A percentile compares a stretch with the other conserved stretches of the same genome.
These are phyloP conservation scores for Saturnispora dispora DNA, from an alignment of 805 yeast genomes.

Conservation along the genomic window DNA sequence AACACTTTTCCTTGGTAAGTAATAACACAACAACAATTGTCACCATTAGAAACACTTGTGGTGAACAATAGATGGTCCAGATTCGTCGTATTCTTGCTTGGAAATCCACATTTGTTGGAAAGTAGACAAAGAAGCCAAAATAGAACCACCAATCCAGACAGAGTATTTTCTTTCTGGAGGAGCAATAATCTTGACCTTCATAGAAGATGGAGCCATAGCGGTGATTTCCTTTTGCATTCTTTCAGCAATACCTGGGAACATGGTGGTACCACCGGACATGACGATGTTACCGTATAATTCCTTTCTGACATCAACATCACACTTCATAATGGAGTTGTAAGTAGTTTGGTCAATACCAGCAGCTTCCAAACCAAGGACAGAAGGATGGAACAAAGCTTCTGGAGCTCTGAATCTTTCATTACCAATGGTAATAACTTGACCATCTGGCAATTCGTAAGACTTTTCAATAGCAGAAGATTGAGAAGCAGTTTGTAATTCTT, in stretches of 20 bases:
- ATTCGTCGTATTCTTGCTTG: conserved; percentile 99
- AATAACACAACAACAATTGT: not conserved
- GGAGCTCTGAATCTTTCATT: conserved; percentile 99
- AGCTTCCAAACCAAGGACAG: conserved; percentile 81
- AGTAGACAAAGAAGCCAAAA: conserved; percentile 95
- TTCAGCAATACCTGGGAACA: conserved; percentile 99
- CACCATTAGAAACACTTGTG: conserved; percentile 75
- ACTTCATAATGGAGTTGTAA: conserved; percentile 91
- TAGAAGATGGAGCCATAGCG: conserved; percentile 98
- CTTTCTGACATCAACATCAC: conserved; percentile 98
- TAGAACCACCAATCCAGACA: conserved; percentile 99
- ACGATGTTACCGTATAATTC: conserved; percentile 99
- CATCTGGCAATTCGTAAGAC: conserved; percentile 99
- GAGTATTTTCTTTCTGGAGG: conserved; percentile 99
- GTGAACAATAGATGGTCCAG: conserved; percentile 99
- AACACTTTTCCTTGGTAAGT: not conserved
- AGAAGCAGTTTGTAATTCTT: conserved; percentile 98
- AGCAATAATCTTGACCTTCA: conserved; percentile 99
- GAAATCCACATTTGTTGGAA: conserved; percentile 99
- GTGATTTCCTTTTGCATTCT: conserved; percentile 99
- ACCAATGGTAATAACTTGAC: conserved; percentile 98
- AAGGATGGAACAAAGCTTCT: conserved; percentile 98
- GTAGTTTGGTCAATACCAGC: conserved; percentile 99
- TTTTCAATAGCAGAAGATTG: conserved; percentile 97
- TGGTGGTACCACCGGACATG: conserved; percentile 99